phyloP scores from a whole-genome alignment of 164 flowering plant species.

The Vitis labrusca region DNA sequence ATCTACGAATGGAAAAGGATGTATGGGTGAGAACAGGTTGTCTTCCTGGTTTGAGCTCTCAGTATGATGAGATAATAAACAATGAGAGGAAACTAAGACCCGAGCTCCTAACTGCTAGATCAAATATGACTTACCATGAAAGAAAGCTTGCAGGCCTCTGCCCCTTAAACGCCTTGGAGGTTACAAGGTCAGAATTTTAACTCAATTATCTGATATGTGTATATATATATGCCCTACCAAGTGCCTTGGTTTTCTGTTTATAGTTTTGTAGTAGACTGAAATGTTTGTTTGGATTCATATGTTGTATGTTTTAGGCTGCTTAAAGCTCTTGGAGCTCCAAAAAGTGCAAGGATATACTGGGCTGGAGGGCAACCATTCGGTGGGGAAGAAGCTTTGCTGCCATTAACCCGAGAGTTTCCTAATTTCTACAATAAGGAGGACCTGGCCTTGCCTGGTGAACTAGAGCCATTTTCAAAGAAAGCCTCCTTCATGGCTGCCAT shows the following conservation, averaged over 20 bases:
- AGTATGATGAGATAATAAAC: conserved; percentile 70
- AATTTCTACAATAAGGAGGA: conserved; percentile 87
- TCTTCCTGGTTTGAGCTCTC: conserved; percentile 77
- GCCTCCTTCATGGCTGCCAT: conserved; percentile 92
- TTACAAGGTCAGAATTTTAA: conserved; percentile 55
- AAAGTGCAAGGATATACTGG: conserved; percentile 76
- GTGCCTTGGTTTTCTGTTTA: background rate
- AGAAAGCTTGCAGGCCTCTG: conserved; percentile 94
- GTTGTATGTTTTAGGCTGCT: conserved; percentile 59
- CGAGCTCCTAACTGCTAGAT: conserved; percentile 82
- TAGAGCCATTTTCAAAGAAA: conserved; percentile 67
- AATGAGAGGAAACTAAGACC: conserved; percentile 75
- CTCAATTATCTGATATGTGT: background rate
- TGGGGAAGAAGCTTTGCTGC: conserved; percentile 75
- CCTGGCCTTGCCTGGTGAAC: conserved; percentile 81
- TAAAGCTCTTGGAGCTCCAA: conserved; percentile 94
- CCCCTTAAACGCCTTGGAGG: conserved; percentile 88
- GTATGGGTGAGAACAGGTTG: conserved; percentile 99
- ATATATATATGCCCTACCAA: too few species aligned
- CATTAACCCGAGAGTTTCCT: conserved; percentile 70
- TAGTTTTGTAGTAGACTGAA: background rate
- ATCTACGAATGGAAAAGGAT: conserved; percentile 96
- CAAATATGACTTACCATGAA: conserved; percentile 89
- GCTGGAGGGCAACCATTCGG: conserved; percentile 94
- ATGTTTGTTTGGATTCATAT: background rate